phyloP scores from a whole-genome alignment of 495 filamentous ascomycete genomes.

The Hypoxylon subgilvum region DNA sequence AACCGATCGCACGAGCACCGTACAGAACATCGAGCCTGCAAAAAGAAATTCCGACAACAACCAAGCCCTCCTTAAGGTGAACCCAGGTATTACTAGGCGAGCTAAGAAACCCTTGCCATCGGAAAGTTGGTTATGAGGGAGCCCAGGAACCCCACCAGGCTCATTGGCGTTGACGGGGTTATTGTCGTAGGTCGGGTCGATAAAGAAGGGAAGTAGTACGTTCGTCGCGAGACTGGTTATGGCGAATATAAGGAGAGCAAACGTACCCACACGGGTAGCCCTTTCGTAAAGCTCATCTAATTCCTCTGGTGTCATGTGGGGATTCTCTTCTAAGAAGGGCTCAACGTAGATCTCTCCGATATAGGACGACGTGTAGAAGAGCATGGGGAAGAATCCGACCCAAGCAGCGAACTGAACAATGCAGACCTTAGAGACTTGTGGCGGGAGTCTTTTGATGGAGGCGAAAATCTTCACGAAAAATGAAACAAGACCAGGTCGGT shows the following conservation, averaged over 20 bases:
- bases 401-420: slow-evolving; percentile 87
- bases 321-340: slow-evolving; percentile 75
- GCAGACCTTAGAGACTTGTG: slow-evolving; percentile 81
- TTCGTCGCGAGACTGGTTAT: slow-evolving; percentile 79
- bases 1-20: slow-evolving; percentile 73
- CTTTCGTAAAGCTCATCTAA: slow-evolving; percentile 79
- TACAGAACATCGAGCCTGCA: slow-evolving; percentile 75
- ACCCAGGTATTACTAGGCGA: slow-evolving; percentile 71
- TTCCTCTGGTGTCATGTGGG: slow-evolving; percentile 73
- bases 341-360: slow-evolving; percentile 89
- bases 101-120: slow-evolving; percentile 54
- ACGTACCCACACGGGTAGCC: slow-evolving; percentile 80
- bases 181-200: slow-evolving; percentile 73
- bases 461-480: slow-evolving; percentile 82
- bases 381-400: slow-evolving; percentile 94
- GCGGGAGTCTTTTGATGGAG: slow-evolving; percentile 75
- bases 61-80: slow-evolving; percentile 88
- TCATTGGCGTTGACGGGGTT: slow-evolving; percentile 34
- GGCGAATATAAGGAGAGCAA: slow-evolving; percentile 85
- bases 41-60: slow-evolving; percentile 81
- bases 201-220: slow-evolving; percentile 79
- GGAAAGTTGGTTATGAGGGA: slow-evolving; percentile 40
- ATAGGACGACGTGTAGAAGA: slow-evolving; percentile 92
- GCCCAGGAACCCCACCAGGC: slow-evolving; percentile 24
- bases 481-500: slow-evolving; percentile 67